Evolutionary conservation across 495 filamentous ascomycete species (phyloP), one percentile per base, ranked within the genome.

Genomic region (Cairneyella variabilis): DNA sequence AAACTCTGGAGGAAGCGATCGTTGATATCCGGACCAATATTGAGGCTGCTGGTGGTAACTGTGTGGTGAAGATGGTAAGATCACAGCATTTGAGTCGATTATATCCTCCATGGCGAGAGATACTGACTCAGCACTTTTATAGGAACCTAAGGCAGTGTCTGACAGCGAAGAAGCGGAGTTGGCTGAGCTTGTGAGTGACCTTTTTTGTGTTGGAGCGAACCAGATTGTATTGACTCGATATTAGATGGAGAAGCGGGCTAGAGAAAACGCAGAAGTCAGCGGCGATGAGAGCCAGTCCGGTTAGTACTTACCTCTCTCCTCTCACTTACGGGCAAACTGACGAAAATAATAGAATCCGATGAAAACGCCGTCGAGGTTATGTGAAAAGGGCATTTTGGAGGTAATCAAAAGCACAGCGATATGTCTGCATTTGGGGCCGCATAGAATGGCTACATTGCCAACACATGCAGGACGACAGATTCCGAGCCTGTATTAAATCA

Each of bases 171-270:
- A 98, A 71, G 93, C 92, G 21, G 90, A 96, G 66, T 75, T 98
- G 60, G 88, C 96, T 70, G 95, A 92, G 40, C 77, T 98, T n/a
- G n/a, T n/a, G n/a, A n/a, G n/a, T n/a, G n/a, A n/a, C n/a, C n/a
- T n/a, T n/a, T n/a, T n/a, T n/a, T n/a, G n/a, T n/a, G n/a, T n/a
- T n/a, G n/a, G n/a, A n/a, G n/a, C n/a, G n/a, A n/a, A n/a, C n/a
- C n/a, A n/a, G n/a, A n/a, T n/a, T n/a, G n/a, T n/a, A n/a, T n/a
- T n/a, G n/a, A n/a, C n/a, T n/a, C n/a, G n/a, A n/a, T n/a, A n/a
- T n/a, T n/a, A n/a, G 53, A 98, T 98, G 93, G 93, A 97, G 76
- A 97, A 97, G 84, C 84, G 90, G 57, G 93, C 96, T 77, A 85
- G 91, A 56, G 93, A 98, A 81, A 97, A 97, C 74, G 85, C 85